These are phyloP conservation scores for Magnaporthiopsis poae DNA, from an alignment of 2,329 filamentous ascomycete species.

Conservation along the genomic window DNA sequence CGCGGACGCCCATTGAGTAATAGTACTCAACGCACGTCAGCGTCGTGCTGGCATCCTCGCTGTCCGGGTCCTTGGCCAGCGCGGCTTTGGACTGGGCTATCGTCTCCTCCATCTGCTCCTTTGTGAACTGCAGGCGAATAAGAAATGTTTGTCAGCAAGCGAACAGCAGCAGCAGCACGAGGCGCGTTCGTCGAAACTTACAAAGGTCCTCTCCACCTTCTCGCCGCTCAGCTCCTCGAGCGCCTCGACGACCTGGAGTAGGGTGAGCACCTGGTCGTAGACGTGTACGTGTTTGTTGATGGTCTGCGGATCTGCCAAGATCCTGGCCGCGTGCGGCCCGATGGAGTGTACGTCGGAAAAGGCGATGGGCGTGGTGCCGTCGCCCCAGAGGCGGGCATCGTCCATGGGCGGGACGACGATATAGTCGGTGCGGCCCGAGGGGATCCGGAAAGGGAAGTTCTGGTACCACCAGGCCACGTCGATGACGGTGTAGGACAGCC, in stretches of 20 bases:
- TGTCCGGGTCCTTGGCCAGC: constrained; percentile 1
- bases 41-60: background rate
- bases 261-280: constrained; percentile 34
- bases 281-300: constrained; percentile 42
- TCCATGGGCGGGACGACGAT: constrained; percentile 26
- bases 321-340: constrained; percentile 38
- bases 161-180: background rate
- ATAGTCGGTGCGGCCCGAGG: constrained; percentile 31
- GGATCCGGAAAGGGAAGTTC: constrained; percentile 21
- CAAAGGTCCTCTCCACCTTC: constrained; percentile 29
- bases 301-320: constrained; percentile 42
- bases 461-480: constrained; percentile 53
- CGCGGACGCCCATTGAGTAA: constrained; percentile 36
- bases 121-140: background rate
- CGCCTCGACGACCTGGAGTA: constrained; percentile 35
- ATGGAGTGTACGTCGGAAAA: constrained; percentile 43
- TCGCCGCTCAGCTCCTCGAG: constrained; percentile 41
- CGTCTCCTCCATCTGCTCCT: background rate
- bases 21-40: constrained; percentile 27
- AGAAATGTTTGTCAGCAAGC: background rate
- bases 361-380: constrained; percentile 32
- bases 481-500: constrained; percentile 45
- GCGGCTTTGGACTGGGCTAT: background rate
- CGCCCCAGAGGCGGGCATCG: constrained; percentile 30
- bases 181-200: constrained; percentile 13